phyloP scores from a whole-genome alignment of 2,329 filamentous ascomycete species.

The Colletotrichum lini region DNA sequence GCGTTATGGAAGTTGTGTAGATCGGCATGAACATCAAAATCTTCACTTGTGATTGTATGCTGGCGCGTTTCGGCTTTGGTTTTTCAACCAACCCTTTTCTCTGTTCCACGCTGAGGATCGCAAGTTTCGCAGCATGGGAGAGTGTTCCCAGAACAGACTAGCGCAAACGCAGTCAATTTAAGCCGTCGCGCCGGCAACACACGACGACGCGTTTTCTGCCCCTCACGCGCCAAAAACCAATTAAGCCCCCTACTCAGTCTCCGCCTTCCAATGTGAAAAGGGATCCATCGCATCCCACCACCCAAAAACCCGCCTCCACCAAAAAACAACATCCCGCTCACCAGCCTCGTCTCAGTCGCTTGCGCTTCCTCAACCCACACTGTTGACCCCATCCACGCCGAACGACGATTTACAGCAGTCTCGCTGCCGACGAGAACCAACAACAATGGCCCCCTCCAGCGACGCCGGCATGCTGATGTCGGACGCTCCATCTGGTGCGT shows the following conservation, averaged over 20 bases:
- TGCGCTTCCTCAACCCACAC: slow-evolving; percentile 12
- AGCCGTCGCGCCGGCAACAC: slow-evolving; percentile 51
- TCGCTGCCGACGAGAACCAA: slow-evolving; percentile 3
- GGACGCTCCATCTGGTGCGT: slow-evolving; percentile 63
- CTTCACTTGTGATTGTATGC: not conserved
- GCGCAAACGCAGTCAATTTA: slow-evolving; percentile 58
- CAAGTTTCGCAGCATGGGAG: not conserved
- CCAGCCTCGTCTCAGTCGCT: slow-evolving; percentile 16
- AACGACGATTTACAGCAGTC: not conserved
- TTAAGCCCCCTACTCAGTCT: slow-evolving; percentile 37
- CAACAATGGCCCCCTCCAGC: slow-evolving; percentile 67
- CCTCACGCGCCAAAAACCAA: slow-evolving; percentile 44
- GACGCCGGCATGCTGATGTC: slow-evolving; percentile 72
- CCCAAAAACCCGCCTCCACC: slow-evolving; percentile 40
- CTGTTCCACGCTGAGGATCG: not conserved
- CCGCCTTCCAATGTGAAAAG: slow-evolving; percentile 37
- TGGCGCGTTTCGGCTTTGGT: not conserved
- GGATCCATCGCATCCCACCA: slow-evolving; percentile 41
- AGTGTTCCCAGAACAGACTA: slow-evolving; percentile 5
- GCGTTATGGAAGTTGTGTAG: slow-evolving; percentile 12
- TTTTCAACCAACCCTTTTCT: not conserved
- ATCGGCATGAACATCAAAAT: not conserved
- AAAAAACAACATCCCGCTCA: slow-evolving; percentile 34
- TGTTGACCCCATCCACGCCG: not conserved
- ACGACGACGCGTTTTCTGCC: slow-evolving; percentile 48